Evolutionary conservation across 2,329 filamentous ascomycete species (phyloP).

Genomic region (Phyllosticta citribraziliensis): DNA sequence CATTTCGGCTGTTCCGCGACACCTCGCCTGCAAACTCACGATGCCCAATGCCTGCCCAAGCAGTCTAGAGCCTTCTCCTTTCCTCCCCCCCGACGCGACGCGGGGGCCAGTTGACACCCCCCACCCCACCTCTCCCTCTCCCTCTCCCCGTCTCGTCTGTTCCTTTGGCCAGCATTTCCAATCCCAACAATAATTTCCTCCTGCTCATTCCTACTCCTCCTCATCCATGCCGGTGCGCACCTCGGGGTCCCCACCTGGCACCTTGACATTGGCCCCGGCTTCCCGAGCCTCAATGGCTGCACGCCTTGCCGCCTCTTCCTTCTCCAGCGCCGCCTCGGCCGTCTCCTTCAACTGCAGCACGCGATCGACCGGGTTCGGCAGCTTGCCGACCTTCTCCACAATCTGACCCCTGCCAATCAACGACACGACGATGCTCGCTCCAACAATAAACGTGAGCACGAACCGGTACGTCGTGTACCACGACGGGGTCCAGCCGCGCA

Average conservation of each 20-base stretch:
- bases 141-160: too few relatives aligned
- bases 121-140: too few relatives aligned
- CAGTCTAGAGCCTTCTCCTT: neutral
- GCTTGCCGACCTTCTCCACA: slow-evolving; percentile 42
- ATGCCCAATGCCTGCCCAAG: too few relatives aligned
- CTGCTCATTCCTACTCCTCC: neutral
- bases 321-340: slow-evolving; percentile 20
- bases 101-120: neutral
- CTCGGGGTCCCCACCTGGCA: slow-evolving; percentile 3
- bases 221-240: slow-evolving; percentile 1
- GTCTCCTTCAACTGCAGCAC: slow-evolving; percentile 38
- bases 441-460: slow-evolving; percentile 82
- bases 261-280: neutral
- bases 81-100: neutral
- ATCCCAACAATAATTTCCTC: neutral
- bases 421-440: slow-evolving; percentile 68
- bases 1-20: neutral
- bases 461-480: slow-evolving; percentile 92
- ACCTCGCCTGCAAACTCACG: neutral
- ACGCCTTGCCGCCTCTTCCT: slow-evolving; percentile 21
- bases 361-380: slow-evolving; percentile 36
- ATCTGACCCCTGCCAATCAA: slow-evolving; percentile 77
- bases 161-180: too few relatives aligned
- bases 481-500: slow-evolving; percentile 64
- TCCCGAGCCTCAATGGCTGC: slow-evolving; percentile 4